Base-by-base conservation (phyloP, 495 filamentous ascomycete genomes). In the Annulohypoxylon maeteangense region DNA sequence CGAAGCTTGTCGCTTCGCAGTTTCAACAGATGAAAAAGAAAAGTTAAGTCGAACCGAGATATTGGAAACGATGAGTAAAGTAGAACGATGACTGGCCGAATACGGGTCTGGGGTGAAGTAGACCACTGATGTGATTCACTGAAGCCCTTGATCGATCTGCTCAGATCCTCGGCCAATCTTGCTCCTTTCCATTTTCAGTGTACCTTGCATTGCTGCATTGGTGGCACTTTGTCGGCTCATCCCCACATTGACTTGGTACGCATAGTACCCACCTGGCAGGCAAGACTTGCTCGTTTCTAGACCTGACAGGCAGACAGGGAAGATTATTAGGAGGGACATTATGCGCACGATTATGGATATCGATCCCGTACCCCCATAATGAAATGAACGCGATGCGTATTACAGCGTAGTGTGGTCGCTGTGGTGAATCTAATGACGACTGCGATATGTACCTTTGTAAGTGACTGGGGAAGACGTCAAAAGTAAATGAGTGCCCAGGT, bases 161-260 rank as follows among this genome's bases (percentile, higher is more conserved):
- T 51, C 5, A 66, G 56, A 66, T 50, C 55, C 44, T 67, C 66
- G 62, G 54, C 58, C 66, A 66, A 70, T 59, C 59, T 42, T 69
- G 53, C 61, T 68, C 32, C 3, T 67, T 67, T 67, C 32, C 56
- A 27, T 32, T 61, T 29, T 12, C 45, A 25, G 38, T 47, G 70
- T 73, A 73, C 70, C 66, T 69, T 69, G 62, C 67, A 66, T 74
- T 62, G 27, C n/a, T n/a, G n/a, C n/a, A n/a, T n/a, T n/a, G 62
- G 66, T 69, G 66, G 55, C 61, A 38, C 38, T 62, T 65, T 57
- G 56, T 61, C 70, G 61, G 48, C 32, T 38, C 64, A 73, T 73
- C 70, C 65, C 61, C 65, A 68, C 56, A 48, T 16, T 56, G 20
- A 32, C 59, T 42, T 29, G 47, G 54, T 44, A 44, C 42, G 18